These are phyloP conservation scores for Shiraia sp. DNA, from an alignment of 2,329 filamentous ascomycete species.

Conservation along the genomic window DNA sequence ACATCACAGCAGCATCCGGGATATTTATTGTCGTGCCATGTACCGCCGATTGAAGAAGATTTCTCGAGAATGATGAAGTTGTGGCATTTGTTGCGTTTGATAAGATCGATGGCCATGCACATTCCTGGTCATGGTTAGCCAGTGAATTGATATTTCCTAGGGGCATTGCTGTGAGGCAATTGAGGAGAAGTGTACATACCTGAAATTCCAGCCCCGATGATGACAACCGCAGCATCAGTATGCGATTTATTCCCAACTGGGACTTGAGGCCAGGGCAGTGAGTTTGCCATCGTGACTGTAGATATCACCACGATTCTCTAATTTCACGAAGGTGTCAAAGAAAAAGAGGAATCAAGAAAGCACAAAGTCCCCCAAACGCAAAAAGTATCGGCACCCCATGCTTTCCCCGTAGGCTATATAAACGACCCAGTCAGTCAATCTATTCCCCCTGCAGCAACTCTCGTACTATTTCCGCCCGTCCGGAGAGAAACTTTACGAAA, in stretches of 20 bases:
- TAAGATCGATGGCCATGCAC: conserved; percentile 61
- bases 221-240: conserved; percentile 58
- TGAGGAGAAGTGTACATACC: conserved; percentile 47
- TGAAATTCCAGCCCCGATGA: conserved; percentile 61
- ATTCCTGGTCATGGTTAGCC: conserved; percentile 45
- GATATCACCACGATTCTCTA: too few relatives aligned
- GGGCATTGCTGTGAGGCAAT: too few relatives aligned
- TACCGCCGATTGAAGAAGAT: conserved; percentile 57
- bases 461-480: too few relatives aligned
- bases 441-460: too few relatives aligned
- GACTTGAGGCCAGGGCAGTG: conserved; percentile 51
- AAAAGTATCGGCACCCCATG: too few relatives aligned
- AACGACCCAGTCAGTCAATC: too few relatives aligned
- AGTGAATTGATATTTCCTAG: too few relatives aligned
- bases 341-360: too few relatives aligned
- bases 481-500: too few relatives aligned
- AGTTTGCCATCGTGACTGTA: conserved; percentile 41
- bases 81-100: conserved; percentile 55
- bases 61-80: conserved; percentile 64
- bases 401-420: too few relatives aligned
- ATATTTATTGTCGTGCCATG: conserved; percentile 61
- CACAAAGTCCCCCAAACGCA: too few relatives aligned
- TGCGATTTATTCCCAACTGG: conserved; percentile 55
- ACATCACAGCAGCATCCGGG: conserved; percentile 62
- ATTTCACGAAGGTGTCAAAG: too few relatives aligned